Base-by-base conservation (phyloP, 2,329 filamentous ascomycete species). In the Juglanconis sp. region DNA sequence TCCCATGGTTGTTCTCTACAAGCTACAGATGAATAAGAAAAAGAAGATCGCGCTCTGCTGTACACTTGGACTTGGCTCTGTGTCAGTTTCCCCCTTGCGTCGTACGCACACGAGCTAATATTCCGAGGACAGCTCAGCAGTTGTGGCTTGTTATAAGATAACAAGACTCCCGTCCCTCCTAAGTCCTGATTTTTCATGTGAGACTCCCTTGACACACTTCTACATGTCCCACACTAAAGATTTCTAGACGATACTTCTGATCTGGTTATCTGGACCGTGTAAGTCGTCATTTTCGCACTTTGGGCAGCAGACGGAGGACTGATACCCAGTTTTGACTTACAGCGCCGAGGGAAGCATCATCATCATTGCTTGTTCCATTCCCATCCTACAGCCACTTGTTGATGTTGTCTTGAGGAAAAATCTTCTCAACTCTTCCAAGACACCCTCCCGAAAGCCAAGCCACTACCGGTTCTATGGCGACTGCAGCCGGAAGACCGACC, bases 41-140 rank as follows among this genome's bases (percentile, higher is more conserved):
- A 78, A 77, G 68, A 79, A 79, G 67, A 53, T 78, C 8, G 75
- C 71, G 0, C 63, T 79, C 5, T 15, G 11, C 11, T 17, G 10
- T 13, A 44, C 40, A 6, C 40, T 44, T 13, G 40, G 40, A 17
- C 40, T 44, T 5, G 40, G 40, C 8, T 44, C 15, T 13, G 15
- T 44, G 40, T 44, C 10, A 17, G 40, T 44, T 17, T 5, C 5
- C 40, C 15, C 40, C 8, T 44, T 10, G 40, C 40, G 10, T 7
- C 15, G n/a, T 44, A 17, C 17, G 17, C 17, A 44, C 15, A 17
- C 40, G 8, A 6, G 15, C 40, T 44, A 13, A 44, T 17, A 17
- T 13, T 17, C 8, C 5, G 11, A 44, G 15, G 5, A 17, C 40
- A 44, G 40, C n/a, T 44, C 40, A 17, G 40, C 40, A 44, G 15